Base-by-base conservation (phyloP, 2,329 filamentous ascomycete genomes). In the Gremmenia infestans region DNA sequence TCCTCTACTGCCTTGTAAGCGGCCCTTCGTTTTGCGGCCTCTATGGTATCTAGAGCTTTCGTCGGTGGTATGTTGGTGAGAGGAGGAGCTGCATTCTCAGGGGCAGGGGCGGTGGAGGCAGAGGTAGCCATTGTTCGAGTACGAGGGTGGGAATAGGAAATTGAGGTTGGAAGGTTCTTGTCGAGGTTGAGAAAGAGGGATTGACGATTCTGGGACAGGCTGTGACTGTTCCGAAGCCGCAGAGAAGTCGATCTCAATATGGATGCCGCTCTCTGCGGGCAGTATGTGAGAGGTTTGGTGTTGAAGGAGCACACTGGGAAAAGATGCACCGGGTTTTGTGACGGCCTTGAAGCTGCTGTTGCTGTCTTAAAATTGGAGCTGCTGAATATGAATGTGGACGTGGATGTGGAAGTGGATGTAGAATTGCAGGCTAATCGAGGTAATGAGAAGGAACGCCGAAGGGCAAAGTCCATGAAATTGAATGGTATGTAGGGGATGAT, bases 1-100 rank as follows among this genome's bases (percentile, higher is more conserved):
- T 91, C 86, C 53, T 80, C 76, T 46, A 92, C 88, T 49, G 89
- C 89, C 64, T 82, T 83, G 72, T 80, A 85, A 60, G 88, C 89
- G 52, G 89, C 89, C 43, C 82, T 80, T 66, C 85, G 82, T 74
- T 94, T 94, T 59, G 89, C 88, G 37, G 79, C 76, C 72, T 93
- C 88, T 63, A 92, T 75, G 19, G 81, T 74, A 56, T 61, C 60
- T 1, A 69, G 58, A 12, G 56, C 51, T 35, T 56, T 56, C 22
- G 54, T 14, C 35, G 25, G 36, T 25, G 23, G n/a, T 35, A 58
- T 48, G 15, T 57, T 51, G 15, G 32, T 25, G 11, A 25, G 43
- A 35, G 49, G 50, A 35, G 63, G 58, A n/a, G 55, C 53, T 11
- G 61, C 58, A 53, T 60, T 60, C 37, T 56, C 51, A 9, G 60